Base-by-base conservation (phyloP, 495 filamentous ascomycete genomes). In the Podospora comata region DNA sequence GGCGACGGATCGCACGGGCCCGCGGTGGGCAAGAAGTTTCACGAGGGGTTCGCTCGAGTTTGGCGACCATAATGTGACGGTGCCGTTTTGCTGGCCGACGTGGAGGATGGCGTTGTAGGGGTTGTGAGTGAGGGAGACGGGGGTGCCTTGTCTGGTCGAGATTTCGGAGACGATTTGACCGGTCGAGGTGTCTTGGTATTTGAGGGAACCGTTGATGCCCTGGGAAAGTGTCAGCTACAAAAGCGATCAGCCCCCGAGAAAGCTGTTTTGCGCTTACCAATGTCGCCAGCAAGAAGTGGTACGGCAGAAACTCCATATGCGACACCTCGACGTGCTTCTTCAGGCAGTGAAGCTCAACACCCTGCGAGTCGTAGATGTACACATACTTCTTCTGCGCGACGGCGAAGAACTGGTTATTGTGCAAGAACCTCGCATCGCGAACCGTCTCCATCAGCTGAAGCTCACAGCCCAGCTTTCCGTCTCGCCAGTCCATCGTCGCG, bases 311-410 rank as follows among this genome's bases (percentile, higher is more conserved):
- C 78, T 98, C 93, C 82, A 99, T 91, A 80, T 93, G 88, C 11
- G 90, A 90, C n/a, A 96, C 92, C 79, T 98, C 95, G 69, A 94
- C 84, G 73, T 96, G 93, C 74, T 93, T 92, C 78, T 86, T 87
- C 68, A 99, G 81, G 75, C 92, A 93, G 79, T 99, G 96, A 23
- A 99, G 76, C 79, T 99, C 95, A 18, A 96, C 90, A 68, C 95
- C 95, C 30, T 88, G 84, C 48, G 87, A 81, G 72, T 97, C 95
- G 81, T 99, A 99, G 68, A 99, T 98, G 81, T 84, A 85, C 68
- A 93, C 91, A 34, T 94, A 90, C 79, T 96, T 96, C 85, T 98
- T 98, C 79, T 99, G 95, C 30, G 95, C 92, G n/a, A 97, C 93
- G 3, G 96, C 95, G 79, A 98, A 97, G 79, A 85, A 93, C 72